Evolutionary conservation across 2,329 filamentous ascomycete species (phyloP), one percentile per base, ranked within the genome.

Genomic region (Fusarium sp.): DNA sequence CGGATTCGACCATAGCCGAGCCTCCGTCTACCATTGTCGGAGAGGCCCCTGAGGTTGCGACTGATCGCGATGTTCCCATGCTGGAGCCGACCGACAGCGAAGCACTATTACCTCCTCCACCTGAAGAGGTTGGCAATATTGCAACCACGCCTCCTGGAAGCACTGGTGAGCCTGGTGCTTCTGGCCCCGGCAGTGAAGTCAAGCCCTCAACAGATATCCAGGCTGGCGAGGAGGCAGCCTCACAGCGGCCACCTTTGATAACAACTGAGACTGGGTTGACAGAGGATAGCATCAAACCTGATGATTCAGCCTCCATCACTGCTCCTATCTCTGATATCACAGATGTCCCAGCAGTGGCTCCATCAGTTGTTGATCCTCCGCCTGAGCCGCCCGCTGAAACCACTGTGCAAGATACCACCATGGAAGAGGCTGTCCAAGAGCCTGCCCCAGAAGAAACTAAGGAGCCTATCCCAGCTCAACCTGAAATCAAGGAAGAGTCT

Each of bases 61-160:
- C 73, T 6, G 79, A 82, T 44, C 68, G 72, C 10, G 79, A 82
- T 39, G 38, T 79, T 15, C 76, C 80, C 5, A 67, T 72, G 66
- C 22, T 71, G 14, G 74, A 75, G 20, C 66, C 75, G 11, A 47
- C 70, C 4, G 69, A 67, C 22, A 70, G 35, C 14, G 78, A 78
- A 2, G 60, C 80, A 10, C 60, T 83, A 20, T 67, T 83, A 2
- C 83, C 81, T 15, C 82, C 82, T 13, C 83, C 83, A 2, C 82
- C 79, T 0, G 83, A 84, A 31, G 81, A 84, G 67, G 83, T 84
- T 15, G 83, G 83, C 35, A 84, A 84, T 22, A 84, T 84, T 60
- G 75, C 79, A 17, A 80, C 80, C 11, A 76, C 76, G 3, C 82
- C 83, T 8, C 59, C 67, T 6, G 67, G 67, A 70, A 80, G 77